Percentiles rank a stretch among this genome's conserved stretches.
Evolutionary conservation across 257 asterid genomes (phyloP).

Genomic region (Forsythia viridissima): DNA sequence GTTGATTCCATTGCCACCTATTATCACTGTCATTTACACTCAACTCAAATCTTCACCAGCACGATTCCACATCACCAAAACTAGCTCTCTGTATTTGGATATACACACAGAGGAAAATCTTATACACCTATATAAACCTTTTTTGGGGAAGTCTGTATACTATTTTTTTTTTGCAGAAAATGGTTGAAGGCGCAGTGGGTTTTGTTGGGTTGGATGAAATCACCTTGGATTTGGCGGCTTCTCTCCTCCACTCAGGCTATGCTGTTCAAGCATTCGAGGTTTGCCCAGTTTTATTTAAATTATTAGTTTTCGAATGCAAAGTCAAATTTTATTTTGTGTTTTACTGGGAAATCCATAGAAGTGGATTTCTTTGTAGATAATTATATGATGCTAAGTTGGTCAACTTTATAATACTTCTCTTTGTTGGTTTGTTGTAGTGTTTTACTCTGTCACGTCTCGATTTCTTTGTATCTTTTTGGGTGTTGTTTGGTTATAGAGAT

Average conservation of each 20-base stretch:
- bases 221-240: conserved; percentile 72
- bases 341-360: not conserved
- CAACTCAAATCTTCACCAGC: not conserved
- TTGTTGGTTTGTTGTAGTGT: not conserved
- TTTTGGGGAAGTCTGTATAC: not conserved
- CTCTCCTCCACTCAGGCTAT: conserved; percentile 66
- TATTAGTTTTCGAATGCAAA: not conserved
- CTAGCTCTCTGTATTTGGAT: not conserved
- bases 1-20: not conserved
- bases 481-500: not conserved
- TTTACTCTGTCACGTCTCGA: not conserved
- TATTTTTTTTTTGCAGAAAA: conserved; percentile 22
- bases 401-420: not conserved
- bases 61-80: not conserved
- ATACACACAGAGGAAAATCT: not conserved
- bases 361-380: not conserved
- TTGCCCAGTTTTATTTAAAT: not conserved
- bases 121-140: not conserved
- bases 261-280: conserved; percentile 83
- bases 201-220: conserved; percentile 80
- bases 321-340: not conserved
- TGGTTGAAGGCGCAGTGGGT: conserved; percentile 63
- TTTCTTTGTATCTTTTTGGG: not conserved
- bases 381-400: not conserved
- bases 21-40: not conserved